Evolutionary conservation across 805 yeast species (phyloP), one percentile per base, ranked within the genome.

Genomic region (Kluyveromyces lactis): DNA sequence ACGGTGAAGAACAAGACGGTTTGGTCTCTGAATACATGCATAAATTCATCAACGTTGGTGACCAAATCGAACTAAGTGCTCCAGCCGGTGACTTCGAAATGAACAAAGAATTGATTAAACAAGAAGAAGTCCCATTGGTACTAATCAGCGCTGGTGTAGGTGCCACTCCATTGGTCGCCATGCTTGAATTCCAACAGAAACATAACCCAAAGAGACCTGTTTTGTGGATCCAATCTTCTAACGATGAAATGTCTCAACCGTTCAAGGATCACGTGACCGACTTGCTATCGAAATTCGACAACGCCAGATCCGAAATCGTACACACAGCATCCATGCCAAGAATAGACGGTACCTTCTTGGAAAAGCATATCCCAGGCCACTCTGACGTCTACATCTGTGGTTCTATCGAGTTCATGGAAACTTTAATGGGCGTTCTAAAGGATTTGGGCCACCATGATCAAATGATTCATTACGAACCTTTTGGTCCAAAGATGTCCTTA

Each of bases 71-170:
- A 35, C 64, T 78, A 19, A 65, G 77, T 39, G 75, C 83, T 4
- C 87, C 87, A 26, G 64, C 68, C 18, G 87, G 86, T 27, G 68
- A 68, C 35, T 67, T 79, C 43, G 52, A 58, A 3, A 65, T 63
- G 31, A 48, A 55, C 34, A 38, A 52, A 34, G 33, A 45, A n/a
- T 33, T 52, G 34, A 45, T 52, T 21, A 31, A 63, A 42, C 62
- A 64, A 23, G 46, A 58, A 12, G 55, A 53, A 16, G 40, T 53
- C 29, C 65, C 67, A 18, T 52, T 66, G 16, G 64, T 70, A 1
- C 55, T 78, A 21, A 59, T 77, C 40, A 67, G 75, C 16, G 82
- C 79, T 34, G 87, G 86, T 39, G 75, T 77, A 41, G 86, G 86
- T 45, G 73, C 76, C 37, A 81, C 86, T 4, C 86, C 87, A 26